These are phyloP conservation scores for Colletotrichum orchidophilum DNA, from an alignment of 2,329 filamentous ascomycete species.

Conservation along the genomic window DNA sequence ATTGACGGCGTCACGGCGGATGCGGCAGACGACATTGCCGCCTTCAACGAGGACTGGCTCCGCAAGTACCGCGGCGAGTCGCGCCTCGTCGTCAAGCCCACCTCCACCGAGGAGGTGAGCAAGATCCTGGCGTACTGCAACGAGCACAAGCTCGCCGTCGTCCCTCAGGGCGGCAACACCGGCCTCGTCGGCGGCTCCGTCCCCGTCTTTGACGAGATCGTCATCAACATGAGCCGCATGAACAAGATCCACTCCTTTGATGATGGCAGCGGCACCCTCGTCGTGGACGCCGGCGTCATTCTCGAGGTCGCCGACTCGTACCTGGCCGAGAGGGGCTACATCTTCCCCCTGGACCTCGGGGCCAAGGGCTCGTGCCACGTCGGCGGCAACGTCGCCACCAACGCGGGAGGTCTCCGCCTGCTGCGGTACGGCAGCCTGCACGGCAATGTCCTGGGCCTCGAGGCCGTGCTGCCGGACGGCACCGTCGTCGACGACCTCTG, in stretches of 20 bases:
- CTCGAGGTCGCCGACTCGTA: slow-evolving; percentile 89
- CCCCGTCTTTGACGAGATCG: slow-evolving; percentile 97
- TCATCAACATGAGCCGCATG: slow-evolving; percentile 91
- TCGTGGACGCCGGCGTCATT: slow-evolving; percentile 90
- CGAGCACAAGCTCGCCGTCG: slow-evolving; percentile 88
- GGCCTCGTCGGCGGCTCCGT: slow-evolving; percentile 95
- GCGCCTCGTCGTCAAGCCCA: slow-evolving; percentile 86
- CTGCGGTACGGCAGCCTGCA: slow-evolving; percentile 94
- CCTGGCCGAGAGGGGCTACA: slow-evolving; percentile 82
- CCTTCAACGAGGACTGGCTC: slow-evolving; percentile 99
- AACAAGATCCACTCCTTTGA: slow-evolving; percentile 93
- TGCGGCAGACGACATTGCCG: slow-evolving; percentile 80
- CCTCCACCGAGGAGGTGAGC: slow-evolving; percentile 87
- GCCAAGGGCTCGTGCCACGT: slow-evolving; percentile 98
- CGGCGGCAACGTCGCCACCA: slow-evolving; percentile 94
- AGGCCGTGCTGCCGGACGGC: slow-evolving; percentile 93
- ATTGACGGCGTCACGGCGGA: slow-evolving; percentile 84
- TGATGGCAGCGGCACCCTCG: slow-evolving; percentile 88
- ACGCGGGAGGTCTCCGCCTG: slow-evolving; percentile 89
- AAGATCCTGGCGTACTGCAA: slow-evolving; percentile 95
- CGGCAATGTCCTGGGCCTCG: slow-evolving; percentile 89
- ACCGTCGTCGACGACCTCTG: slow-evolving; percentile 90
- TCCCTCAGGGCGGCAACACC: slow-evolving; percentile 97
- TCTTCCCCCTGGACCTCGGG: slow-evolving; percentile 97
- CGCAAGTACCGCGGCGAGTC: slow-evolving; percentile 95